Base-by-base conservation (phyloP, 345 rosid genomes). In the Populus euphratica region DNA sequence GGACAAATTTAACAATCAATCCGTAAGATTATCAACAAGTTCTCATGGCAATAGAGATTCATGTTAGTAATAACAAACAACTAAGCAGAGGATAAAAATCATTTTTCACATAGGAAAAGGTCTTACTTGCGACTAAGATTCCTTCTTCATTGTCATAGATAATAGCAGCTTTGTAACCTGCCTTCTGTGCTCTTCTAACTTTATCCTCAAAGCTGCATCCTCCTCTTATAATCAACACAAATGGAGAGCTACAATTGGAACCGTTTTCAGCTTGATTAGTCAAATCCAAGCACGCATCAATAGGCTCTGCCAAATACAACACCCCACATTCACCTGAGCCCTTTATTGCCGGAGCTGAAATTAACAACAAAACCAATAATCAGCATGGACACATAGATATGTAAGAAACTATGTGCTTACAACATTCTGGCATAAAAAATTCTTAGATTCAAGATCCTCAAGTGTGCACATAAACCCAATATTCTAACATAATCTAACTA, bases 121-220 rank as follows among this genome's bases (percentile, higher is more conserved):
- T 10, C 36, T 89, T 91, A 92, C 99, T 96, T 87, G 97, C 86
- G 29, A 96, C 89, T 84, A 94, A 81, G 81, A 77, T 21, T 56
- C 90, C 95, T 69, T 81, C 94, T 82, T 89, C 88, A 36, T 81
- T 77, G 80, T 96, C 87, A 67, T 87, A 87, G 64, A 94, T 88
- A 81, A 96, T 83, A 29, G 91, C 98, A 66, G 95, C 94, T 82
- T 85, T 84, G 72, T 89, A 96, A 21, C 98, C 94, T 14, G 98
- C 97, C 83, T 77, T 86, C 68, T 96, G 99, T 1, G 90, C 99
- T 61, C 81, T 87, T 81, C 97, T 88, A 47, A 92, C 94, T 90
- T 96, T 96, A 4, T 94, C 93, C 69, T 96, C 97, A 44, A 96
- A 96, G 83, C 92, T 87, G 77, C 99, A 96, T 2, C 88, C 91